Base-by-base conservation (phyloP, 768 basidiomycete species). In the Boletus pseudo-olivaceus region DNA sequence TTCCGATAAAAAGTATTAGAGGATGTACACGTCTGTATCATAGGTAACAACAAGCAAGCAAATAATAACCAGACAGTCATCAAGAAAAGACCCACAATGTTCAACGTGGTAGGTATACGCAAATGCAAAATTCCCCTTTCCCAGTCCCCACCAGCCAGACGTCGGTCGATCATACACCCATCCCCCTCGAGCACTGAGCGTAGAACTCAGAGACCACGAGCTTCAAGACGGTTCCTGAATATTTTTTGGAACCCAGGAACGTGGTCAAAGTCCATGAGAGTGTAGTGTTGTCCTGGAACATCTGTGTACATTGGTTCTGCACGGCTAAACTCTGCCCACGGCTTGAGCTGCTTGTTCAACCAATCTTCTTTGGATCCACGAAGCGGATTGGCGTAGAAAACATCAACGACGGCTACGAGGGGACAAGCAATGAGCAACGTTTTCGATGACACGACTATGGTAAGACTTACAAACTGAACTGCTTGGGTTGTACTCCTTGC, bases 201-300 rank as follows among this genome's bases (percentile, higher is more conserved):
- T 33, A 7, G 5, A 41, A n/a, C 15, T 58, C 39, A 64, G 6
- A 64, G 45, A 37, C 63, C 63, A 44, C 63, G 63, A 7, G 63
- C 60, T 27, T 59, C 66, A 17, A 65, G 60, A 17, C 54, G 63
- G 23, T 6, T 44, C 15, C 60, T 47, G 53, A 67, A 67, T 44
- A 65, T 67, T 26, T 51, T 64, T 34, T 65, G 64, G 65, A 65
- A 67, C 8, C 51, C 51, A 2, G 62, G 53, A 20, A 67, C 65
- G 20, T 67, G 65, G 35, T 58, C 62, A 38, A 61, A 58, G 59
- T 65, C 54, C 65, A 65, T 67, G 29, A 65, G 57, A 5, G 63
- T 64, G 46, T 64, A 62, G 43, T 65, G 60, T 30, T 57, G 50
- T 39, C 61, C 61, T 1, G 61, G 61, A 29, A 65, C 63, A 20